phyloP scores from a whole-genome alignment of 2,329 filamentous ascomycete species.

The Aspergillus fumigatus region DNA sequence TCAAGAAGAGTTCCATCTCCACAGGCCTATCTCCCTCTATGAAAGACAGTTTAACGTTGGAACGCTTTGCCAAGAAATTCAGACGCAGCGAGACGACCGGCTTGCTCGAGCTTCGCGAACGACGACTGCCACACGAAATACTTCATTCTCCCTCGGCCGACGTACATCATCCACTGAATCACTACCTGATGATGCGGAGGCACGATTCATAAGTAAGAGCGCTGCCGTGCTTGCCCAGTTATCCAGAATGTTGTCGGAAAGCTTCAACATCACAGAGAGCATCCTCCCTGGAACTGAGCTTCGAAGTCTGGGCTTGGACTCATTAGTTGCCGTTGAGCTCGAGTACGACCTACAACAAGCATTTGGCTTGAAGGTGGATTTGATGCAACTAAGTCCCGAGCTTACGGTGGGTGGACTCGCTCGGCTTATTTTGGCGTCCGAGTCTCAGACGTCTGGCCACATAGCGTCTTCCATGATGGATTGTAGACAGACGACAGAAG shows the following conservation, averaged over 20 bases:
- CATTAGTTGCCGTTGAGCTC: neutral
- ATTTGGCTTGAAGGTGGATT: neutral
- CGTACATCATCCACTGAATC: neutral
- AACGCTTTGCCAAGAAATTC: neutral
- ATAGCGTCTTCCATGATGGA: neutral
- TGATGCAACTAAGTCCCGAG: neutral
- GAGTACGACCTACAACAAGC: neutral
- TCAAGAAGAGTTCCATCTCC: neutral
- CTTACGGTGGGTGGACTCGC: neutral
- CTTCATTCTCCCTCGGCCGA: neutral
- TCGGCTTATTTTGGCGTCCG: neutral
- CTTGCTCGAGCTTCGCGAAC: neutral
- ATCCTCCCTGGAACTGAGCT: neutral
- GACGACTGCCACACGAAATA: neutral
- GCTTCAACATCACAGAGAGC: neutral
- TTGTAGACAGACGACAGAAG: neutral
- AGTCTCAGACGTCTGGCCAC: neutral
- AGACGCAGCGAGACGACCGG: neutral
- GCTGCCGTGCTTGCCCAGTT: neutral
- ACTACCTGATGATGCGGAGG: neutral
- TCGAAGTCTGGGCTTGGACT: constrained; percentile 1
- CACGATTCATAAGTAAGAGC: neutral
- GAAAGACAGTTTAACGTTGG: neutral
- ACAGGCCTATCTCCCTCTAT: neutral
- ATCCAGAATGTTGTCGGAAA: neutral